Evolutionary conservation across 352 stramenopile genomes (phyloP).

Genomic region (Globisporangium emineosum): DNA sequence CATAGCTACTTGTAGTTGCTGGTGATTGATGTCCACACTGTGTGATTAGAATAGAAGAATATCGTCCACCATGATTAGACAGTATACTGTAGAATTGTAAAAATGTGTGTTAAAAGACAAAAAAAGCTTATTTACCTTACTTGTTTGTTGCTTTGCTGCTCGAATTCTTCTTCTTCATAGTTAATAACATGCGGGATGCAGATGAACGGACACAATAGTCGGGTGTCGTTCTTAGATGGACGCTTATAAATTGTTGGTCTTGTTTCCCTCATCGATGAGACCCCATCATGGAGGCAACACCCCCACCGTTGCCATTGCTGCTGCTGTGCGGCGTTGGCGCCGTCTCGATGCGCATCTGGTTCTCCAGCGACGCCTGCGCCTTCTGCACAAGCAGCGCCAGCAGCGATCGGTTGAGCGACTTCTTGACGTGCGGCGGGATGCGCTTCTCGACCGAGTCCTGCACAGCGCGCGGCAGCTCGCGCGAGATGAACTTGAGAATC

Average conservation of each 20-base stretch:
- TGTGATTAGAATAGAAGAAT: not conserved
- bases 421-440: conserved; percentile 50
- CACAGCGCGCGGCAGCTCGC: conserved; percentile 70
- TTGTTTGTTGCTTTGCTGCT: not conserved
- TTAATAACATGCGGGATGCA: not conserved
- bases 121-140: not conserved
- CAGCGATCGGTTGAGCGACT: conserved; percentile 65
- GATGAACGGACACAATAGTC: not conserved
- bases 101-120: not conserved
- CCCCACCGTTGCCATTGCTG: not conserved
- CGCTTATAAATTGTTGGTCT: not conserved
- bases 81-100: not conserved
- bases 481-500: conserved; percentile 83
- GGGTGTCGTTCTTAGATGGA: not conserved
- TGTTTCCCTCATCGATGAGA: not conserved
- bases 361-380: conserved; percentile 61
- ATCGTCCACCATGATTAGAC: not conserved
- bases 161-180: conserved; percentile 3
- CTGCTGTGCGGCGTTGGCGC: conserved; percentile 14
- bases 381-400: conserved; percentile 77
- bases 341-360: conserved; percentile 70
- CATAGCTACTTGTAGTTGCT: not conserved
- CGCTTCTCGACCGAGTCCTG: conserved; percentile 68
- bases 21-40: not conserved
- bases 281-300: not conserved